A percentile compares a stretch with the other conserved stretches of the same genome.
These are phyloP conservation scores for Dioscorea cayenensis DNA, from an alignment of 116 monocot genomes.

Conservation along the genomic window DNA sequence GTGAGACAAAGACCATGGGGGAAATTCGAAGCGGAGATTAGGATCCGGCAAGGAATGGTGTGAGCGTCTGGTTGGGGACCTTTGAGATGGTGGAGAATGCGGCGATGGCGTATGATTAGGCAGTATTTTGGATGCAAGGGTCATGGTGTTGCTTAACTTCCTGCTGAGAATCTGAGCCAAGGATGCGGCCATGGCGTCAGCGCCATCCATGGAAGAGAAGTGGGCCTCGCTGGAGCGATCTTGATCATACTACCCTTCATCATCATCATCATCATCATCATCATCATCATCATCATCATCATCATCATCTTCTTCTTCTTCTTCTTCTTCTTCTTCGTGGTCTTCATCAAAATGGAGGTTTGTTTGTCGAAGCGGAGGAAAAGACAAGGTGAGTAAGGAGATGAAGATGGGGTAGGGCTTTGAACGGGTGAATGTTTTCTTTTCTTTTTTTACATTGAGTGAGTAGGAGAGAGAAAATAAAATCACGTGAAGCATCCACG, in stretches of 20 bases:
- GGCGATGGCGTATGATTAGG: conserved; percentile 53
- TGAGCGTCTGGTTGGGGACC: conserved; percentile 58
- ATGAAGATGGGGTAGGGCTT: too few species aligned
- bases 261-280: too few species aligned
- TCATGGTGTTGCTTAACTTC: conserved; percentile 57
- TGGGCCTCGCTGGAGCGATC: conserved; percentile 16
- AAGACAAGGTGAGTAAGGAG: too few species aligned
- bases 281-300: too few species aligned
- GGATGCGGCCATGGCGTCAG: neutral
- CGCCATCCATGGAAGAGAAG: conserved; percentile 11
- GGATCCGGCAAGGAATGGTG: conserved; percentile 58
- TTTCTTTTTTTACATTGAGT: too few species aligned
- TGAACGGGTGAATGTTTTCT: too few species aligned
- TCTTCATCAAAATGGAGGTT: too few species aligned
- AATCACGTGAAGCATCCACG: too few species aligned
- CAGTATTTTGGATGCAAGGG: conserved; percentile 58
- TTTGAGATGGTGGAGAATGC: conserved; percentile 54
- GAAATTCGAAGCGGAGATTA: conserved; percentile 59
- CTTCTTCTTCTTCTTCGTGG: neutral
- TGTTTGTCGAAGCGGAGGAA: too few species aligned
- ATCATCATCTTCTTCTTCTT: too few species aligned
- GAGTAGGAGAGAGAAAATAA: too few species aligned
- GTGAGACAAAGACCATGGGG: conserved; percentile 68
- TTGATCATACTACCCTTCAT: neutral
- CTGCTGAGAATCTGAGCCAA: conserved; percentile 27